Percentiles rank a stretch among this genome's conserved stretches.
phyloP scores from a whole-genome alignment of 1,284 basidiomycete genomes.

The Tylopilus sp. region DNA sequence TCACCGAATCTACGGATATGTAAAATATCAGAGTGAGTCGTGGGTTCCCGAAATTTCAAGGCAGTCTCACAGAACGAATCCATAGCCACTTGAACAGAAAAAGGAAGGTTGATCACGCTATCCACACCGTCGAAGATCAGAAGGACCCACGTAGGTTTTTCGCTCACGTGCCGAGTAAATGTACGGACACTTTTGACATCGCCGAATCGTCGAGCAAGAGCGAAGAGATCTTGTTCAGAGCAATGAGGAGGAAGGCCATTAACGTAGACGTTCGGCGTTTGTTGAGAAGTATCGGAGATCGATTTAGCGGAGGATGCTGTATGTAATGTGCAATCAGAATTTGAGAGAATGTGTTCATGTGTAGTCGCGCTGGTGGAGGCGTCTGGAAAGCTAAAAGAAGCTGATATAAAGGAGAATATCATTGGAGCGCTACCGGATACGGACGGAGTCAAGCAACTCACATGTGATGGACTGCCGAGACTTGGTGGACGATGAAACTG shows the following conservation, averaged over 20 bases:
- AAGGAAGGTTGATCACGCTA: neutral
- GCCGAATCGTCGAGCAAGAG: slow-evolving; percentile 53
- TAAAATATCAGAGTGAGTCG: neutral
- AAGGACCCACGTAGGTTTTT: slow-evolving; percentile 40
- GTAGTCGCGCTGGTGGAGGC: slow-evolving; percentile 7
- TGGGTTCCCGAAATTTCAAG: slow-evolving; percentile 1
- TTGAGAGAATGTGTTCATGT: slow-evolving; percentile 9
- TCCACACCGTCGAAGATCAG: neutral
- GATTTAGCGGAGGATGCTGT: slow-evolving; percentile 16
- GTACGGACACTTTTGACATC: slow-evolving; percentile 57
- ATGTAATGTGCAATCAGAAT: slow-evolving; percentile 7
- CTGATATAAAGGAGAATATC: slow-evolving; percentile 12
- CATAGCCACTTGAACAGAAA: slow-evolving; percentile 57
- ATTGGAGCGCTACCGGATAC: neutral
- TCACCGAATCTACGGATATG: slow-evolving; percentile 50
- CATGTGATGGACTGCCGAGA: slow-evolving; percentile 25
- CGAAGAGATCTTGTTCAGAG: slow-evolving; percentile 58
- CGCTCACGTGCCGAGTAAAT: slow-evolving; percentile 60
- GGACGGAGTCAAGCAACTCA: slow-evolving; percentile 8
- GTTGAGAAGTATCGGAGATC: slow-evolving; percentile 14
- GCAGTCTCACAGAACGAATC: slow-evolving; percentile 67
- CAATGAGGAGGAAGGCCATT: slow-evolving; percentile 64
- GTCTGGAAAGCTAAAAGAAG: slow-evolving; percentile 27
- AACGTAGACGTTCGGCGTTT: slow-evolving; percentile 63
- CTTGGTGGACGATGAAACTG: slow-evolving; percentile 4